Evolutionary conservation across 2,329 filamentous ascomycete species (phyloP).

Genomic region (Arthrobotrys sphaeroides): DNA sequence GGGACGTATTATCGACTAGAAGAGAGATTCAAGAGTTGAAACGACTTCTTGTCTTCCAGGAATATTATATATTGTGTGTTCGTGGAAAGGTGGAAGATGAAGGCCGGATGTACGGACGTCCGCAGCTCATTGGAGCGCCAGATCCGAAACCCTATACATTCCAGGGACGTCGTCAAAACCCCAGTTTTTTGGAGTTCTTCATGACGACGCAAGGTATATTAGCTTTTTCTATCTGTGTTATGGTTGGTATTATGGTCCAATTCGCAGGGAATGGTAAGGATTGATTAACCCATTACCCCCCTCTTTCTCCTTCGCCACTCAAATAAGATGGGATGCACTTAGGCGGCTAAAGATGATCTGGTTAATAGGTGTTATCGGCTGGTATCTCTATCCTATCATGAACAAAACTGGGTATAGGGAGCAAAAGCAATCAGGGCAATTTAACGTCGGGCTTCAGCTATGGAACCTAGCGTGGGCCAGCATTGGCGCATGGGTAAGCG

Average conservation of each 20-base stretch:
- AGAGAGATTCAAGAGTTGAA: no score
- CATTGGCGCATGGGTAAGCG: conserved; percentile 7
- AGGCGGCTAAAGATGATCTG: no score
- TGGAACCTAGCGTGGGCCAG: neutral
- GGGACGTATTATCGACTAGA: no score
- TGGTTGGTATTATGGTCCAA: conserved; percentile 26
- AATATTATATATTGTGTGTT: no score
- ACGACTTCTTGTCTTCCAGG: no score
- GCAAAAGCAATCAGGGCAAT: neutral
- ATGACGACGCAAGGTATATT: neutral
- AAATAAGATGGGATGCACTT: no score
- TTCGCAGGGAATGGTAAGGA: conserved; percentile 33
- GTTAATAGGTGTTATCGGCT: conserved; percentile 20
- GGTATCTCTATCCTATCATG: conserved; percentile 21
- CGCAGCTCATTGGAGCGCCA: neutral
- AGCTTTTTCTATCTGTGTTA: conserved; percentile 7
- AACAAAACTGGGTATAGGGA: neutral
- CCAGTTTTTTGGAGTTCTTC: neutral
- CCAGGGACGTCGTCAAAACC: neutral
- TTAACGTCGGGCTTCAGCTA: conserved; percentile 20
- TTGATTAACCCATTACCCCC: no score
- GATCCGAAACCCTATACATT: no score
- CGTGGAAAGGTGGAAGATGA: no score
- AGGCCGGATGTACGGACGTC: no score
- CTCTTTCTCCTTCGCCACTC: no score